Base-by-base conservation (phyloP, 345 rosid species). In the Salix arbutifolia region DNA sequence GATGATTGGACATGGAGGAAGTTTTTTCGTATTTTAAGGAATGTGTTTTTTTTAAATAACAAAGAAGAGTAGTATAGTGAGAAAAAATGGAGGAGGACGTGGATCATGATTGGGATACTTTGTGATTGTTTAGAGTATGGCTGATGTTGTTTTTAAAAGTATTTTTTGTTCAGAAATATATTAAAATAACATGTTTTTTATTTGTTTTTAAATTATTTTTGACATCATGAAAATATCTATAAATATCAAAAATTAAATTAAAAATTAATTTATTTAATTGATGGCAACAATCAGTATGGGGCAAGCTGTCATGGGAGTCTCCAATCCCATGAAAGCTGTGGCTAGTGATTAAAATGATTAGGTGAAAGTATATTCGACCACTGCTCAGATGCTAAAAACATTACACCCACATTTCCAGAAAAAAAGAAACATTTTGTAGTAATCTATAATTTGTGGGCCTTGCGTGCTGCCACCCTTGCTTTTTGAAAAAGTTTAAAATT, bases 261-360 rank as follows among this genome's bases (percentile, higher is more conserved):
- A n/a, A n/a, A n/a, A n/a, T n/a, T n/a, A n/a, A n/a, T n/a, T 68
- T 80, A 65, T 62, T 30, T 53, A 23, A 35, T 74, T 46, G 50
- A 83, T 68, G 74, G 85, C 48, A 33, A 72, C 37, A 64, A 76
- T 70, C 37, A 79, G 44, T 69, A 14, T 28, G 4, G 71, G 78
- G 28, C 74, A 81, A 83, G 75, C 21, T 78, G 84, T 75, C 76
- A 78, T 73, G 86, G 69, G 85, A 71, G 46, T 30, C 81, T 65
- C 84, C 67, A 78, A 86, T 83, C 86, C 83, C 88, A 67, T 80
- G 75, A 73, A 78, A 81, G 72, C 31, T 66, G 46, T 18, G 18
- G 30, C 31, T 76, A 74, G 87, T 79, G 91, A 78, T 76, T 72
- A 78, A 69, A 82, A 86, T 86, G 88, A 88, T 88, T 87, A 82